Percentiles rank a stretch among this genome's conserved stretches.
These are phyloP conservation scores for Plectosphaerella cucumerina DNA, from an alignment of 2,329 filamentous ascomycete species.

Conservation along the genomic window DNA sequence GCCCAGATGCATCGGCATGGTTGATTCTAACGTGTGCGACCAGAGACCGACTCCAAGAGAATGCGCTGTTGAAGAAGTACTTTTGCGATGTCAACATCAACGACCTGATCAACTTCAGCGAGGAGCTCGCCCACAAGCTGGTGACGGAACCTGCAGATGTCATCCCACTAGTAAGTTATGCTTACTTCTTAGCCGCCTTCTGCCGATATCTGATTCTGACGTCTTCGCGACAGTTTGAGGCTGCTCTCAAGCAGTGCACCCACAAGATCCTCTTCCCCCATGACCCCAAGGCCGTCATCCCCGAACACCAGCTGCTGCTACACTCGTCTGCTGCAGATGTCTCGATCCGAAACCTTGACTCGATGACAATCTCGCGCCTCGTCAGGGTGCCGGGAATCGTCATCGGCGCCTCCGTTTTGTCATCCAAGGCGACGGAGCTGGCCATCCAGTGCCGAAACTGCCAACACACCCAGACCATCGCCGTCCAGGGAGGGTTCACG, in stretches of 20 bases:
- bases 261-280: conserved; percentile 89
- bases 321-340: conserved; percentile 89
- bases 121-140: conserved; percentile 86
- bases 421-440: conserved; percentile 86
- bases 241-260: conserved; percentile 84
- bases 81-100: conserved; percentile 95
- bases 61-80: conserved; percentile 89
- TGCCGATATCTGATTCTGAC: neutral
- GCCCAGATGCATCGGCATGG: neutral
- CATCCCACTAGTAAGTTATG: conserved; percentile 72
- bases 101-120: conserved; percentile 93
- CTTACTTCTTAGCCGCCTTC: neutral
- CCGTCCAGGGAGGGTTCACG: conserved; percentile 79
- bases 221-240: conserved; percentile 68
- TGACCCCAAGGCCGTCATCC: conserved; percentile 62
- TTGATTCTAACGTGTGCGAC: neutral
- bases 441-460: conserved; percentile 88
- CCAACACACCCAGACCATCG: conserved; percentile 64
- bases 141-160: conserved; percentile 88
- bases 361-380: conserved; percentile 87
- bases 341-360: conserved; percentile 90
- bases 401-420: conserved; percentile 94
- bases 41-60: conserved; percentile 93
- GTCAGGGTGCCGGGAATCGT: conserved; percentile 96
- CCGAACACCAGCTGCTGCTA: conserved; percentile 89